Evolutionary conservation across 1,139 yeast genomes (phyloP), one percentile per base, ranked within the genome.

Genomic region (Kodamaea suecica): DNA sequence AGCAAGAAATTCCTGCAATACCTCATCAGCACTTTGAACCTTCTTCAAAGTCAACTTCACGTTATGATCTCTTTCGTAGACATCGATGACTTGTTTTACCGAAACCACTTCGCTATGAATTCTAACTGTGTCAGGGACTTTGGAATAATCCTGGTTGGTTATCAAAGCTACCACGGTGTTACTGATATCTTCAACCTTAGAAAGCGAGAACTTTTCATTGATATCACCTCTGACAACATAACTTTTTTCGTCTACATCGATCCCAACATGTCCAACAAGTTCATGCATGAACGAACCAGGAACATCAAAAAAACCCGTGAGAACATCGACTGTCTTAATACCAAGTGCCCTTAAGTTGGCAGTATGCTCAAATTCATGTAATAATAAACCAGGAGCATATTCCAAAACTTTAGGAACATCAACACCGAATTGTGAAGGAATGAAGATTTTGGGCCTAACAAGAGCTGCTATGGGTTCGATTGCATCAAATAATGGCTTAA

Each of bases 371-470:
- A 50, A 33, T 56, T 80, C 80, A 16, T 42, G 14, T 1, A 36
- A 45, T 23, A 75, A 49, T 45, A 66, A 61, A 1, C 65, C 66
- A 3, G 69, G 67, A 19, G 62, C 52, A 36, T 45, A 40, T 19
- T 43, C 43, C 8, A 43, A 41, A 12, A 50, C 53, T 12, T 52
- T 46, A 5, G 42, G 49, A 23, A 65, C 41, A 34, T 76, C 76
- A 27, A 62, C 49, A 31, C 86, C 86, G 47, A 74, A 80, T 49
- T 79, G 84, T 3, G 84, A 73, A 24, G 85, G 83, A 38, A 80
- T 67, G 55, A 68, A 78, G 23, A 78, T 47, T 50, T 74, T 71
- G 30, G 79, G 78, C 47, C 63, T 68, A 26, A 70, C 67, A 12
- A 50, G 50, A 5, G 51, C 49, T 2, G 72, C 65, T 4, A 77